Base-by-base conservation (phyloP, 345 rosid genomes). In the Pelargonium nanum region DNA sequence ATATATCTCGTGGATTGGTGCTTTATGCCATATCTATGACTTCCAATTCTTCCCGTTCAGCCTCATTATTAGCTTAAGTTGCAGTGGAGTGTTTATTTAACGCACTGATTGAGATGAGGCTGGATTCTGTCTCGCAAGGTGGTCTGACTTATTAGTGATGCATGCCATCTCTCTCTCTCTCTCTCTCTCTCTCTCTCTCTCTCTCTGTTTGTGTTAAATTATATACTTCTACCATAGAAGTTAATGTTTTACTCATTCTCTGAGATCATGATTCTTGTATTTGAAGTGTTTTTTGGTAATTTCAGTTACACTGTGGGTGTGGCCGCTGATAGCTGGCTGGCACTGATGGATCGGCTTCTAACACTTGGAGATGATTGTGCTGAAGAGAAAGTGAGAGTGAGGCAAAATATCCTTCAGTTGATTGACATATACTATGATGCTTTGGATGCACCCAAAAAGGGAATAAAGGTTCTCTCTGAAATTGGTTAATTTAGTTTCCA, bases 361-460 rank as follows among this genome's bases (percentile, higher is more conserved):
- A 72, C 65, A 0, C 52, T 84, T 1, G 78, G 80, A 64, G 77
- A 69, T 55, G 74, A 74, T 20, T 62, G 54, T 3, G 48, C 58
- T 13, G 55, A 40, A 5, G 90, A 88, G 81, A 85, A 62, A 66
- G 52, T 4, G 16, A 24, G 4, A 19, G 59, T 82, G 78, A 75
- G 65, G 71, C 22, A 66, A 54, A 83, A 80, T 20, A 65, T 91
- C 55, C 19, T 12, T 0, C 61, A 21, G 40, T 64, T 86, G 57
- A 70, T 83, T 26, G 78, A 88, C 66, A 58, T 80, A 55, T 88
- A 86, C 61, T 91, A 86, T 68, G 89, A 88, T 66, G 90, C 98
- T 58, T 61, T 91, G 8, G 96, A 88, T 79, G 95, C 96, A 56
- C 84, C 87, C 0, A 89, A 89, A 53, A 79, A 70, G 16, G 58